These are phyloP conservation scores for Holtermannia corniformis DNA, from an alignment of 768 basidiomycete species.

Conservation along the genomic window DNA sequence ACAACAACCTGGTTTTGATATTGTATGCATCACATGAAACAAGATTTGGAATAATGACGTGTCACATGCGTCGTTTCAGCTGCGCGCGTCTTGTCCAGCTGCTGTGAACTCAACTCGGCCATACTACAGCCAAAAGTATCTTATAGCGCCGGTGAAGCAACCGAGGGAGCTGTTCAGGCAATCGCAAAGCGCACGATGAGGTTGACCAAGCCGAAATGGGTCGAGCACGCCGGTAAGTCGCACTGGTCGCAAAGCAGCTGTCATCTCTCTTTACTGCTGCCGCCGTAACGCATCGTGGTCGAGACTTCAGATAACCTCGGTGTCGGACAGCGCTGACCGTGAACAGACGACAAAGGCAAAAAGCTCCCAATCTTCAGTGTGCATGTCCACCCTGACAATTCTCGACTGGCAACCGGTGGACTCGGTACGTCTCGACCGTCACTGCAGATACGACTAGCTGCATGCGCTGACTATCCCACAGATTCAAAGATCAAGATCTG, in stretches of 20 bases:
- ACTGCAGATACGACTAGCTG: not conserved
- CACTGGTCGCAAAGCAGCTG: not conserved
- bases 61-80: not conserved
- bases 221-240: constrained; percentile 35
- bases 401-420: constrained; percentile 92
- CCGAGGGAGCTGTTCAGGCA: no score
- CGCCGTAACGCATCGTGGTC: no score
- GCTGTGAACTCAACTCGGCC: no score
- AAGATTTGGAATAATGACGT: no score
- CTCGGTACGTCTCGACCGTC: constrained; percentile 44
- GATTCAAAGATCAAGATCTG: constrained; percentile 95
- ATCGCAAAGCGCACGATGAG: constrained; percentile 19
- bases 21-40: not conserved
- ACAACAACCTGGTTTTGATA: not conserved
- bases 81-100: not conserved
- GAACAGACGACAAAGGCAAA: constrained; percentile 51
- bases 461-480: constrained; percentile 6
- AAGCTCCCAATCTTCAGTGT: constrained; percentile 81
- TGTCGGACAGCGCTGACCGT: constrained; percentile 3
- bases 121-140: not conserved
- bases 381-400: constrained; percentile 90
- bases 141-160: not conserved
- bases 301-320: no score
- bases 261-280: not conserved
- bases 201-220: constrained; percentile 37